Base-by-base conservation (phyloP, 2,329 filamentous ascomycete genomes). In the Trichophyton schoenleinii region DNA sequence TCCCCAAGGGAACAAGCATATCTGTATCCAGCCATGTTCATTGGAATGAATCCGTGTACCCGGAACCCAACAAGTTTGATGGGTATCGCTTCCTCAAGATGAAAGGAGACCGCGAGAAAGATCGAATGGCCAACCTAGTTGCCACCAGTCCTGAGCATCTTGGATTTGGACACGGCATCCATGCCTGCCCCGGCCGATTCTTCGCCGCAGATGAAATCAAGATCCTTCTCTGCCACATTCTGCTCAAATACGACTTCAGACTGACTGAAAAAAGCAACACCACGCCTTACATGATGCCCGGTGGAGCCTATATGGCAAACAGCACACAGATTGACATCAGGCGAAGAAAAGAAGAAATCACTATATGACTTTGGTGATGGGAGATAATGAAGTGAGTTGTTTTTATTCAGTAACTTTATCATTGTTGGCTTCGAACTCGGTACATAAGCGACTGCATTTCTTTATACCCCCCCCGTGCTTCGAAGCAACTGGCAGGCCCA, bases 141-240 rank as follows among this genome's bases (percentile, higher is more conserved):
- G 58, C 61, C 2, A 55, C 81, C 1, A 79, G 77, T 41, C 72
- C 78, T 42, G 68, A 71, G 6, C 79, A 81, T 65, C 67, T 84
- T 20, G 73, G 79, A 0, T 85, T 85, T 68, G 81, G 83, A 0
- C 80, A 83, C 63, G 83, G 83, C 6, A 73, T 78, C 63, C 81
- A 84, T 67, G 68, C 70, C 42, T 72, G 71, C 62, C 69, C 70
- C 2, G 70, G 71, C 8, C 64, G 71, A n/a, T 71, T 70, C 60
- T 71, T 70, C 53, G 70, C 70, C 0, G 63, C 64, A 3, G 63
- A 66, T 46, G 63, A 68, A 62, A 60, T 68, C 18, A 72, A 71
- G 62, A 64, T 70, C 34, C 55, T 66, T 7, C 59, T 72, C 13
- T 65, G 63, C 8, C 68, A 71, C 60, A 64, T 72, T 36, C 25